These are phyloP conservation scores for Leonotis leonurus DNA, from an alignment of 257 asterid species.

Conservation along the genomic window DNA sequence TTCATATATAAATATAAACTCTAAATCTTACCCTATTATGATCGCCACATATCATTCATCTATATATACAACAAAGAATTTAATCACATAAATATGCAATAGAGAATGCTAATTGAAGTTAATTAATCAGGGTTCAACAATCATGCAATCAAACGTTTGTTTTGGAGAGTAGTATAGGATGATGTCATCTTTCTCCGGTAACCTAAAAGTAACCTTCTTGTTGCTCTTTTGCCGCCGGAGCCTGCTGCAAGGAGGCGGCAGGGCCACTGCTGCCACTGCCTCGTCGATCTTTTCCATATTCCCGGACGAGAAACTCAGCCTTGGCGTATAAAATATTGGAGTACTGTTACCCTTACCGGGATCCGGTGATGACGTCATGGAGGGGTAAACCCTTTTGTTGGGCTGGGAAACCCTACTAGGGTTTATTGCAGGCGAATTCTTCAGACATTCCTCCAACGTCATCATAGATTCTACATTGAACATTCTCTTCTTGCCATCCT, in stretches of 20 bases:
- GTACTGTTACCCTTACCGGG: no score
- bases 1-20: no score
- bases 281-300: constrained; percentile 15
- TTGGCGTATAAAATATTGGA: constrained; percentile 24
- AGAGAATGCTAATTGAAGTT: no score
- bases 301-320: constrained; percentile 19
- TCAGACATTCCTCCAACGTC: constrained; percentile 19
- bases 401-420: not conserved
- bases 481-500: not conserved
- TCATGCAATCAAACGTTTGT: constrained; percentile 8
- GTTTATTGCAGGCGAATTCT: constrained; percentile 16
- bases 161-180: constrained; percentile 17
- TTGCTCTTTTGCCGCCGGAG: not conserved
- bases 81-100: no score
- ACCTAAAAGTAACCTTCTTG: constrained; percentile 28
- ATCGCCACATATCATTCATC: no score
- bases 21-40: no score
- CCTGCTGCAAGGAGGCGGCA: not conserved
- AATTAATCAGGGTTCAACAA: not conserved
- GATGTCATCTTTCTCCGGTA: constrained; percentile 30
- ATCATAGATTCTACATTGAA: not conserved
- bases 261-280: not conserved
- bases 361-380: constrained; percentile 24
- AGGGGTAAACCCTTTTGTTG: constrained; percentile 18
- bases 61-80: no score